Evolutionary conservation across 768 basidiomycete species (phyloP), one percentile per base, ranked within the genome.

Genomic region (Boletus reticulatus): DNA sequence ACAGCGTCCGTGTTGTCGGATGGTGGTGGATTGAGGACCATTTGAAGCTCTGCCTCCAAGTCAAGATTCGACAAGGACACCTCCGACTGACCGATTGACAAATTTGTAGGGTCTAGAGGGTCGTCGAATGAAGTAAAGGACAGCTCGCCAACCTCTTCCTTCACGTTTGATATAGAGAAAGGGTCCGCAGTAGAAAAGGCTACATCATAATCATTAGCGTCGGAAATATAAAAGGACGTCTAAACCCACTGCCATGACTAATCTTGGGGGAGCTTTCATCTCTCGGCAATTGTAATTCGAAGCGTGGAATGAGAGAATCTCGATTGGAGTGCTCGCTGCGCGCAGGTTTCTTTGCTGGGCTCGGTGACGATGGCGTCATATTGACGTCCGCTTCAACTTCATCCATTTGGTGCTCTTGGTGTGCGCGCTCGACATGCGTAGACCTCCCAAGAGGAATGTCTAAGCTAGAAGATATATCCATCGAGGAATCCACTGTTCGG

Each of bases 331-430:
- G 61, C 29, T 65, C 63, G 17, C 44, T 53, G 6, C 44, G 53
- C 31, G 56, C 29, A 7, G 16, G 58, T 38, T 61, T 51, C 57
- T 74, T 77, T 17, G 73, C 67, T 2, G 79, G 80, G 17, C 77
- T 80, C 7, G 81, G 81, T 4, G 80, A 81, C 1, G 78, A 78
- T 29, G 81, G 80, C 13, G 80, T 69, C 71, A 76, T 75, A 32
- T 68, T 67, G 16, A 78, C 65, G 51, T 80, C 78, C 45, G 67
- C 64, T 16, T 77, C 79, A 8, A 73, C 65, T 29, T 75, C 72
- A 9, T 62, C 65, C 2, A 51, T 34, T 48, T 58, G 61, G 27
- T 61, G 61, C 32, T 66, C 67, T 36, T 71, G 65, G 36, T 42
- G 68, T 7, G 63, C 56, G 48, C 72, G 70, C 56, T 78, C 78